Evolutionary conservation across 805 yeast species (phyloP), one percentile per base, ranked within the genome.

Genomic region (Ogataea glucozyma): DNA sequence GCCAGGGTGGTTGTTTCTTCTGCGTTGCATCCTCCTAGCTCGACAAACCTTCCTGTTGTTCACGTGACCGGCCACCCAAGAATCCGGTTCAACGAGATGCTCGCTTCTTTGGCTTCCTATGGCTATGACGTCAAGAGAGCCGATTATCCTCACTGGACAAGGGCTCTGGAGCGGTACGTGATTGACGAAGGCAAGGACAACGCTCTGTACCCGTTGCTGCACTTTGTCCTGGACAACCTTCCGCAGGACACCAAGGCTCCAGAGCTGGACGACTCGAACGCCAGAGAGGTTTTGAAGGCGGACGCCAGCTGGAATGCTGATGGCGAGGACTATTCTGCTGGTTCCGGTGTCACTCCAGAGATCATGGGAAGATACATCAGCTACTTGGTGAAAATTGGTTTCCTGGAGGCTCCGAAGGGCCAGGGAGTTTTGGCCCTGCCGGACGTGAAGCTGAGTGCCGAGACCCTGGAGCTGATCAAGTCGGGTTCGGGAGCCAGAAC

Each of bases 21-120:
- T 20, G 84, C 96, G 0, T 72, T 93, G 49, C 79, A 79, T 56
- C 91, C 96, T 20, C 86, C 93, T 18, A 57, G 58, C 29, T 54
- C 65, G 4, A 66, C 81, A 31, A 69, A 44, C 11, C 46, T 64
- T 19, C 58, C 82, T 1, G 99, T 95, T 31, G 89, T 88, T 2
- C 99, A 93, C 33, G 97, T 93, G n/a, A 93, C 98, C 5, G 95
- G 91, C 18, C 98, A 93, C 57, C 99, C 99, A 47, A 81, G 99
- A 62, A 81, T 88, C 46, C 70, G 77, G 31, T 85, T 90, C 70
- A 83, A 79, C 57, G 81, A 85, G 52, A 91, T 81, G 69, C 68
- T 93, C 53, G 79, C 80, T 13, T 59, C 83, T 8, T 72, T 90
- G 59, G 66, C 72, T 42, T 62, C 67, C 11, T 91, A 79, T 56